phyloP scores from a whole-genome alignment of 768 basidiomycete species.

The Mrakia hoshinonis region DNA sequence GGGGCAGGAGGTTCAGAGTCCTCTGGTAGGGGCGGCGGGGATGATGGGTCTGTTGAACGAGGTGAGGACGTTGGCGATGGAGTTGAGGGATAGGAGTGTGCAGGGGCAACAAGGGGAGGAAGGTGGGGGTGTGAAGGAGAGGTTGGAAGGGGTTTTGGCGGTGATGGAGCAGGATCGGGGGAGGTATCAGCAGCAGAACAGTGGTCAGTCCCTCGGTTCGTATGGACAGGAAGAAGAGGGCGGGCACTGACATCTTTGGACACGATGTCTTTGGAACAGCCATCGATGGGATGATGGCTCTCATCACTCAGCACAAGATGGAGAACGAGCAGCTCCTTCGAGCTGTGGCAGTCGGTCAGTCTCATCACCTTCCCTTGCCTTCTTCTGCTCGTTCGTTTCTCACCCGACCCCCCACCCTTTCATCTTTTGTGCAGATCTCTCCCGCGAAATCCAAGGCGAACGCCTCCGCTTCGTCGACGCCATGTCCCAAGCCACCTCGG shows the following conservation, averaged over 20 bases:
- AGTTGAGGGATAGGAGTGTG: conserved; percentile 45
- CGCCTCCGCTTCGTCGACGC: conserved; percentile 79
- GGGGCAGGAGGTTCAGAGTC: not conserved
- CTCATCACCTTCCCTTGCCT: not conserved
- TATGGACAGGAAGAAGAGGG: not conserved
- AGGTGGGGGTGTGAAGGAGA: conserved; percentile 45
- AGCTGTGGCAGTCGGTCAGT: conserved; percentile 55
- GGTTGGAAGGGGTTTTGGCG: conserved; percentile 36
- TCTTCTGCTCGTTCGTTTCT: not conserved
- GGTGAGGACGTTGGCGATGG: conserved; percentile 51
- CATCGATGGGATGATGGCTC: conserved; percentile 35
- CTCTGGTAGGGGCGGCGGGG: not conserved
- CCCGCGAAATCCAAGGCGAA: conserved; percentile 76
- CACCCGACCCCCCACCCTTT: not conserved
- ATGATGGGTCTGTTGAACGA: conserved; percentile 43
- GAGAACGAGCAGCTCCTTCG: conserved; percentile 65
- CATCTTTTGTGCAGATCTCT: conserved; percentile 53
- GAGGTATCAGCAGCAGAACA: conserved; percentile 37
- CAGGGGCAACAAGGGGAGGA: conserved; percentile 45
- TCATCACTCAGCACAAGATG: conserved; percentile 61
- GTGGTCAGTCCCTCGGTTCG: conserved; percentile 25
- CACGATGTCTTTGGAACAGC: conserved; percentile 28
- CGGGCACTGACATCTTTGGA: not conserved
- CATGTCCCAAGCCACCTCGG: conserved; percentile 86
- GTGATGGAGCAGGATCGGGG: conserved; percentile 38